Base-by-base conservation (phyloP, 2,329 filamentous ascomycete species). In the Verticillium isaacii region DNA sequence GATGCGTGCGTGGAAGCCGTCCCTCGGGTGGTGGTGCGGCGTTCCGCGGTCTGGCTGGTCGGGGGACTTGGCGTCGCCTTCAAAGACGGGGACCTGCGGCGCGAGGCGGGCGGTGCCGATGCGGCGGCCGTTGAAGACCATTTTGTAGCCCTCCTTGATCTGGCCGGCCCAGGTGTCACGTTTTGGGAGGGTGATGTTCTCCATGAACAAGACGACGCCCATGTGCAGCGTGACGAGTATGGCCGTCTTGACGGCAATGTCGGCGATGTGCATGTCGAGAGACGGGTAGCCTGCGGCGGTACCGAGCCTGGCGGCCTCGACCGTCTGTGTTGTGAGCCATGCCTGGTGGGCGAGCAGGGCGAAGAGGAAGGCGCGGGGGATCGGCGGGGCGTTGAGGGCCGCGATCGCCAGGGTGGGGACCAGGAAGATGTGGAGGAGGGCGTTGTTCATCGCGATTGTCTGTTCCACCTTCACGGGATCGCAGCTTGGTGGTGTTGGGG, bases 71-170 rank as follows among this genome's bases (percentile, higher is more conserved):
- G 25, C 39, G 32, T 59, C 57, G 25, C 29, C 41, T 5, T 54
- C 45, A 3, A 36, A 17, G 9, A 59, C 32, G n/a, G 58, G 58
- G 12, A 59, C 32, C 32, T 59, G 58, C 17, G 58, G 58, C 11
- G 58, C 41, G 9, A 59, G 17, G 17, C 32, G 50, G 45, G 32
- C 15, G 58, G 58, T 59, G 32, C 58, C 58, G 32, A 59, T 59
- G 58, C 58, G 58, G 3, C 58, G 41, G 17, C 41, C 41, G 32
- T 59, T 59, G 41, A 25, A 54, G 15, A 59, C 17, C 41, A 37
- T 52, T 29, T 59, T 59, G 58, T 59, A 59, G n/a, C 41, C 58
- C 41, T 34, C 41, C 39, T 59, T 32, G 8, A 59, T 17, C 32
- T 45, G 58, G 4, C 57, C 57, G 23, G 29, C 14, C 37, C 41